A percentile compares a stretch with the other conserved stretches of the same genome.
Evolutionary conservation across 257 asterid species (phyloP).

Genomic region (Nicotiana undulata): DNA sequence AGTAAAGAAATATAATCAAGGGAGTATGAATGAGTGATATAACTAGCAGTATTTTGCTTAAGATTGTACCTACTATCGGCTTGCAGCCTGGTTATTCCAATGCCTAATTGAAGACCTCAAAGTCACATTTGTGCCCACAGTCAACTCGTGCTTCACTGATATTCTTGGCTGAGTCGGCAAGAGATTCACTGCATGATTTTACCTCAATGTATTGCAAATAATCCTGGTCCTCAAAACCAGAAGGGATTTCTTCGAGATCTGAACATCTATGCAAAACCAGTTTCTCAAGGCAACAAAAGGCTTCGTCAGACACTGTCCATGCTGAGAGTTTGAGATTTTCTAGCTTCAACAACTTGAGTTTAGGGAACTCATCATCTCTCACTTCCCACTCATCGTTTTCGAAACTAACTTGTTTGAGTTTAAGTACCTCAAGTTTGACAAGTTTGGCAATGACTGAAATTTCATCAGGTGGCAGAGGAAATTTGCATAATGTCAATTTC

Average conservation of each 20-base stretch:
- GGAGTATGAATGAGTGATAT: neutral
- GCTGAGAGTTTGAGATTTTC: neutral
- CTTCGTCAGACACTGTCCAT: neutral
- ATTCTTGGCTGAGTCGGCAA: neutral
- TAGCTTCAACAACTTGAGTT: neutral
- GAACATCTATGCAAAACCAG: neutral
- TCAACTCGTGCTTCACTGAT: neutral
- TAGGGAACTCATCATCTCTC: neutral
- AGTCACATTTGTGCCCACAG: neutral
- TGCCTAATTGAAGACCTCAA: neutral
- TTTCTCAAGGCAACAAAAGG: neutral
- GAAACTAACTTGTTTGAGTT: neutral
- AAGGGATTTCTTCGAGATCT: neutral
- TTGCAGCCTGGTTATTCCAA: neutral
- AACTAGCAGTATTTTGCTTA: neutral
- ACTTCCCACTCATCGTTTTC: neutral
- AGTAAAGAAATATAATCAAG: too few species aligned
- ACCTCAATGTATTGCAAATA: neutral
- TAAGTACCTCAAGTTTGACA: neutral
- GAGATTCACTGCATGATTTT: neutral
- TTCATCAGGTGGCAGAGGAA: neutral
- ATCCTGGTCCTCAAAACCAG: neutral
- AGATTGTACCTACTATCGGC: neutral
- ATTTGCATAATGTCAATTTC: neutral
- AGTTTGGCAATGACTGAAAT: neutral